phyloP scores from a whole-genome alignment of 2,329 filamentous ascomycete genomes.

The Arachnomyces sp. region DNA sequence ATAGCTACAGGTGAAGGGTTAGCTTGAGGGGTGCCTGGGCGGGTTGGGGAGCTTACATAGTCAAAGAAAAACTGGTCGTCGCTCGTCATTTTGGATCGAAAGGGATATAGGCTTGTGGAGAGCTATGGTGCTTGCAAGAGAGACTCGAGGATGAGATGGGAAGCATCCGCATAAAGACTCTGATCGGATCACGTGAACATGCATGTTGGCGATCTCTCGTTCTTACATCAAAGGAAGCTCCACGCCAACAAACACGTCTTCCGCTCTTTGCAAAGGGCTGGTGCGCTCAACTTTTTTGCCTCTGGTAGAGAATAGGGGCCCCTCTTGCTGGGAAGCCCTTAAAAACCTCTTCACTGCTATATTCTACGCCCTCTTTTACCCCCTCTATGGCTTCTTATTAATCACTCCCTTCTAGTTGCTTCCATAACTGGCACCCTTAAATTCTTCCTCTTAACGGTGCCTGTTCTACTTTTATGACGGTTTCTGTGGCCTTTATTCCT shows the following conservation, averaged over 20 bases:
- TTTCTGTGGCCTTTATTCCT: no score
- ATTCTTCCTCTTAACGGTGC: no score
- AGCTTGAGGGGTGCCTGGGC: neutral
- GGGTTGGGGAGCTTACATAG: slow-evolving; percentile 49
- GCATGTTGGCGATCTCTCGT: neutral
- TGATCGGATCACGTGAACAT: neutral
- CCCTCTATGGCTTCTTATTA: slow-evolving; percentile 2
- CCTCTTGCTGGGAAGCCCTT: no score
- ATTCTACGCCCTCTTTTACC: neutral
- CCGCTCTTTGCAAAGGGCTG: neutral
- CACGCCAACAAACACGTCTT: neutral
- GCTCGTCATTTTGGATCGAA: slow-evolving; percentile 55
- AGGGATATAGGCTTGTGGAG: slow-evolving; percentile 4
- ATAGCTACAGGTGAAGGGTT: slow-evolving; percentile 35
- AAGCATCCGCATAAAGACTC: neutral
- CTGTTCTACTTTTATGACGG: no score
- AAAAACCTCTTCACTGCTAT: neutral
- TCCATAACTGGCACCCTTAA: neutral
- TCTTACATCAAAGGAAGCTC: neutral
- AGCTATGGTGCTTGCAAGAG: neutral
- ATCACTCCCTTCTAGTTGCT: slow-evolving; percentile 1
- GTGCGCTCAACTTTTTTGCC: neutral
- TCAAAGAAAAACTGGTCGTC: slow-evolving; percentile 73
- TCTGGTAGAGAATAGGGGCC: neutral
- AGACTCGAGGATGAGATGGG: neutral